Percentiles rank a stretch among this genome's conserved stretches.
These are phyloP conservation scores for Meyerozyma athensensis DNA, from an alignment of 1,139 yeast genomes.

Conservation along the genomic window DNA sequence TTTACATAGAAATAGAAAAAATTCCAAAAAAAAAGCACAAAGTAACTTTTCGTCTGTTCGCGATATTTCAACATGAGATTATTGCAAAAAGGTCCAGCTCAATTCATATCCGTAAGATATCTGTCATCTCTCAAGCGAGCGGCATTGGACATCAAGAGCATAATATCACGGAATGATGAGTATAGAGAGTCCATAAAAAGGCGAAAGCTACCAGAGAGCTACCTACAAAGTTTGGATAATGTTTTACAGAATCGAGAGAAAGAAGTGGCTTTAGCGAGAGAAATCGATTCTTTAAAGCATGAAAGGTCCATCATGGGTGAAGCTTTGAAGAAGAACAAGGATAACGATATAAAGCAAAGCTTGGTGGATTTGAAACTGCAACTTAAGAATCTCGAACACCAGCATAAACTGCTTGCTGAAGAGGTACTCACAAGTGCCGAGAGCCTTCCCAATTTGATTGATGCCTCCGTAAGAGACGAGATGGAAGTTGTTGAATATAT, in stretches of 20 bases:
- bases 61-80: no score
- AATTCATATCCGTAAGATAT: neutral
- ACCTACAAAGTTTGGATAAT: constrained; percentile 26
- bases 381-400: constrained; percentile 31
- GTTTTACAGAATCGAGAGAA: constrained; percentile 22
- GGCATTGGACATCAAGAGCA: constrained; percentile 43
- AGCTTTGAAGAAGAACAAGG: constrained; percentile 13
- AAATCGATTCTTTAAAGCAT: constrained; percentile 25
- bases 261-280: constrained; percentile 19
- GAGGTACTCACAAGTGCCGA: constrained; percentile 39
- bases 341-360: constrained; percentile 20
- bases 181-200: constrained; percentile 44
- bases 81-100: neutral
- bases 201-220: constrained; percentile 34
- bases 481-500: constrained; percentile 46
- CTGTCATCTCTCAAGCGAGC: constrained; percentile 28
- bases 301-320: constrained; percentile 28
- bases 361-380: constrained; percentile 31
- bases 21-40: no score
- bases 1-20: neutral
- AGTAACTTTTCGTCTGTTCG: no score
- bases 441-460: constrained; percentile 65
- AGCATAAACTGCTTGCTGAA: constrained; percentile 21
- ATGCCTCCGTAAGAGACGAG: constrained; percentile 39
- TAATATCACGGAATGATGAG: constrained; percentile 32